Conservation (phyloP, 768 basidiomycete species). For the Erythrobasidium yunnanense region DNA sequence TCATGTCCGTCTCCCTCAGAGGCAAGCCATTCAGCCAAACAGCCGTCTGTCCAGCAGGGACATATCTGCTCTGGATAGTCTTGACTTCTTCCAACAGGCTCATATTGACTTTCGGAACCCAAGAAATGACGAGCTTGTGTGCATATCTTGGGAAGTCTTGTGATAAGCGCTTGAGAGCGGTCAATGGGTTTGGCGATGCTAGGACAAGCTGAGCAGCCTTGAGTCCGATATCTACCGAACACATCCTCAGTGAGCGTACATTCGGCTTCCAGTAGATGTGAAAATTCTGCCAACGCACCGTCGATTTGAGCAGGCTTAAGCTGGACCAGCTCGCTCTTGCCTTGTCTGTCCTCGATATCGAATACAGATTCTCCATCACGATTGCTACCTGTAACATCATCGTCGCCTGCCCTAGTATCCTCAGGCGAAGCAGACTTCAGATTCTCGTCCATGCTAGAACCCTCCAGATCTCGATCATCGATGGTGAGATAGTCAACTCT, state of each 20-base stretch:
- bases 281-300: neutral
- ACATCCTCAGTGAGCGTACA: neutral
- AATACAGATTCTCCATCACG: neutral
- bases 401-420: too few relatives aligned
- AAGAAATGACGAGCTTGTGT: conserved; percentile 53
- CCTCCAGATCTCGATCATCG: conserved; percentile 60
- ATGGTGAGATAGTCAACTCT: conserved; percentile 92
- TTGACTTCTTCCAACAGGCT: conserved; percentile 52
- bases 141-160: conserved; percentile 87
- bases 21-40: conserved; percentile 72
- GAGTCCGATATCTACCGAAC: conserved; percentile 53
- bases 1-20: conserved; percentile 55
- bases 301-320: conserved; percentile 12
- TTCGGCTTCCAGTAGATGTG: neutral
- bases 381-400: too few relatives aligned
- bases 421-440: too few relatives aligned
- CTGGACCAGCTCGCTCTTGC: conserved; percentile 2
- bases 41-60: conserved; percentile 49
- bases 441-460: too few relatives aligned
- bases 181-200: conserved; percentile 51
- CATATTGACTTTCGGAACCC: conserved; percentile 31
- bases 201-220: conserved; percentile 67
- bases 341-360: neutral
- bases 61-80: conserved; percentile 50
- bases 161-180: conserved; percentile 56